phyloP scores from a whole-genome alignment of 2,329 filamentous ascomycete species.

The Microsporum ferrugineum region DNA sequence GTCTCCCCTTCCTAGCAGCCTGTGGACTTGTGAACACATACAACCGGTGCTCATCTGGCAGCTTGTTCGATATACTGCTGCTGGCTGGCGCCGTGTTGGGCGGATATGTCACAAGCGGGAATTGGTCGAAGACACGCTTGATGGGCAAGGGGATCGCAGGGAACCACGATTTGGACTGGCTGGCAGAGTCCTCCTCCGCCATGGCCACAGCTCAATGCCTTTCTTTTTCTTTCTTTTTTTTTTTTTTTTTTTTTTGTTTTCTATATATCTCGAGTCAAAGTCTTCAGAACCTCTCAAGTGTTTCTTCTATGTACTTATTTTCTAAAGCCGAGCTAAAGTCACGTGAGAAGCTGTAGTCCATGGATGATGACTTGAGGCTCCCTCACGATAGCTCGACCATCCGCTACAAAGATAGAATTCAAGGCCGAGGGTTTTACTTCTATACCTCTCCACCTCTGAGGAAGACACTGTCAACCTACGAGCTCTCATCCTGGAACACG shows the following conservation, averaged over 20 bases:
- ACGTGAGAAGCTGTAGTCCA: too few species aligned
- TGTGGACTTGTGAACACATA: slow-evolving; percentile 63
- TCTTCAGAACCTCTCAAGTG: too few species aligned
- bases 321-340: too few species aligned
- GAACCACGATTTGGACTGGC: slow-evolving; percentile 18
- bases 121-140: slow-evolving; percentile 70
- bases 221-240: not conserved
- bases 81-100: slow-evolving; percentile 60
- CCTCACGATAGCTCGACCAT: too few species aligned
- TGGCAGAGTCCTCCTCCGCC: slow-evolving; percentile 16
- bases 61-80: slow-evolving; percentile 17
- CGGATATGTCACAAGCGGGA: slow-evolving; percentile 66
- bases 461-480: too few species aligned
- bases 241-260: not conserved
- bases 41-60: slow-evolving; percentile 46
- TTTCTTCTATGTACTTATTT: too few species aligned
- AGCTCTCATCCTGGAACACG: too few species aligned
- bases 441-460: too few species aligned
- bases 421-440: too few species aligned
- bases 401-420: too few species aligned
- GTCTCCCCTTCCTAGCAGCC: slow-evolving; percentile 50
- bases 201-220: slow-evolving; percentile 8
- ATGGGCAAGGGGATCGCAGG: slow-evolving; percentile 54
- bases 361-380: too few species aligned
- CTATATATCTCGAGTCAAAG: not conserved